phyloP scores from a whole-genome alignment of 495 filamentous ascomycete genomes.

The Amniculicola lignicola region DNA sequence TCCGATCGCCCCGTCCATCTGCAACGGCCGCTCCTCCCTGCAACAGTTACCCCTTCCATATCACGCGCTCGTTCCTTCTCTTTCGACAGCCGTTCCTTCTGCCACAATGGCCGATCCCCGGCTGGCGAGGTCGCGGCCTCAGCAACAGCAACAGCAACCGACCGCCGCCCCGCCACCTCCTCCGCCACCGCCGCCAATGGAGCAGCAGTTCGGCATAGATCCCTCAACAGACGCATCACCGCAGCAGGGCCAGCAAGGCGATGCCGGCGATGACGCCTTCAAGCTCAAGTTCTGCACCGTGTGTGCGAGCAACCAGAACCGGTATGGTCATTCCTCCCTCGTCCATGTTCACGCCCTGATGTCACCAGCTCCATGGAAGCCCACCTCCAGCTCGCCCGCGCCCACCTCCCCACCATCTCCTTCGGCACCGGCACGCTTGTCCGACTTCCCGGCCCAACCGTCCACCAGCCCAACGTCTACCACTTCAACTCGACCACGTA shows the following conservation, averaged over 20 bases:
- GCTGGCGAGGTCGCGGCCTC: constrained; percentile 43
- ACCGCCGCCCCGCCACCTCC: constrained; percentile 47
- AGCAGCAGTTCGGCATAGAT: constrained; percentile 38
- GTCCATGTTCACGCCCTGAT: not conserved
- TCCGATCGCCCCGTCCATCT: too few species aligned
- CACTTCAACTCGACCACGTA: constrained; percentile 94
- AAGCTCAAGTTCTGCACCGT: constrained; percentile 97
- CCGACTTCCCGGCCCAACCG: constrained; percentile 86
- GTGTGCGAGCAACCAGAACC: constrained; percentile 94
- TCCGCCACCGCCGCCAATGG: constrained; percentile 53
- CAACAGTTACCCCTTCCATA: not conserved
- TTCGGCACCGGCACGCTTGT: constrained; percentile 97
- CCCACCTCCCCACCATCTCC: constrained; percentile 90
- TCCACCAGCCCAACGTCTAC: constrained; percentile 94
- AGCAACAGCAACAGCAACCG: constrained; percentile 32
- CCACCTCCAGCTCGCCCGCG: constrained; percentile 80
- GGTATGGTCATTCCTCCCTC: constrained; percentile 49
- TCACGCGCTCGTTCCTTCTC: not conserved
- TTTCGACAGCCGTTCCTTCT: not conserved
- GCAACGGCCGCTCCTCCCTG: not conserved
- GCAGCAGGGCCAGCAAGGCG: constrained; percentile 36
- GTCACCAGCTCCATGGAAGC: constrained; percentile 87
- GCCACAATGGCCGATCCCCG: constrained; percentile 56
- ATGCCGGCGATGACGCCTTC: constrained; percentile 45
- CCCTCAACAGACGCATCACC: constrained; percentile 50